Evolutionary conservation across 148 eudicot genomes (phyloP), one percentile per base, ranked within the genome.

Genomic region (Fagopyrum esculentum): DNA sequence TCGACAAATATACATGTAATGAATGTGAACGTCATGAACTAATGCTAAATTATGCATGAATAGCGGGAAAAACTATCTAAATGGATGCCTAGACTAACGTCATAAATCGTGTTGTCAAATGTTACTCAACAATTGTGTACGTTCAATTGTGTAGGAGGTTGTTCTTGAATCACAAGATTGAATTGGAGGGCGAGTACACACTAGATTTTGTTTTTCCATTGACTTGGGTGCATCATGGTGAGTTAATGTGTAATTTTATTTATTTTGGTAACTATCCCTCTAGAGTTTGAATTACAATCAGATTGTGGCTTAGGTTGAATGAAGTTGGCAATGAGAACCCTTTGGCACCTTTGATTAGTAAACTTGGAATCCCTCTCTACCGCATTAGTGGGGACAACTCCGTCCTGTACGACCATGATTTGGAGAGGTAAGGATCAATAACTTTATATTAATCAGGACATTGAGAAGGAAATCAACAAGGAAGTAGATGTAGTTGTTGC

Each of bases 171-270:
- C 99, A 13, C 92, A 98, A 35, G 90, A 90, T 77, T 89, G 99
- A 83, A 85, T 95, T 82, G 99, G 98, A 51, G 99, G 99, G 52
- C 92, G 99, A 43, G 91, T 92, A 73, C 91, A 90, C 81, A 95
- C 99, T 77, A 81, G 98, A 59, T 95, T 95, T 85, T 94, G 99
- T 73, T 95, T 92, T 78, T 98, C 99, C 40, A 82, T 95, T 75
- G 99, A 95, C 78, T 80, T 92, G 77, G 99, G 99, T 81, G 99
- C 99, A 72, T 95, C 99, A 82, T 95, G 99, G 99, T 95, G 83
- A 79, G 79, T 73, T 6, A 56, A 11, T 47, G 45, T 73, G 8
- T 56, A 60, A 46, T 61, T 15, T 47, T 63, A 74, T 43, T 52
- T 64, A 76, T 46, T 17, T 73, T 13, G 22, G 6, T 51, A 29